Conservation (phyloP, 495 filamentous ascomycete species). For the Aspergillus sclerotiicarbonarius region DNA sequence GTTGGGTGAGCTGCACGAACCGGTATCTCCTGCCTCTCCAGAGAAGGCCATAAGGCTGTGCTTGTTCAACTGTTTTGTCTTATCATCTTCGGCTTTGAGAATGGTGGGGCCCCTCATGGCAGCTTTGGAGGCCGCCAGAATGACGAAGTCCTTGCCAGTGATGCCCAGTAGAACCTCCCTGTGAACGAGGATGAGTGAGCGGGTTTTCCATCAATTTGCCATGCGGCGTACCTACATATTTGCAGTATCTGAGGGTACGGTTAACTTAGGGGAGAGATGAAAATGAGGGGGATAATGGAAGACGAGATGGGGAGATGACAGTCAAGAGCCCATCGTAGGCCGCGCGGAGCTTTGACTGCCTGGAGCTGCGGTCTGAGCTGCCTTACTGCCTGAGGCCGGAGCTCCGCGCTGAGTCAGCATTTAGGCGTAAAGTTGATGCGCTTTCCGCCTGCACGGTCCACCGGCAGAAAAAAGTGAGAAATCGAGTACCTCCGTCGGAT, state of each 20-base stretch:
- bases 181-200: slow-evolving; percentile 22
- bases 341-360: slow-evolving; percentile 48
- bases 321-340: slow-evolving; percentile 16
- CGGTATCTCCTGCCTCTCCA: slow-evolving; percentile 94
- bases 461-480: slow-evolving; percentile 43
- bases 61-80: slow-evolving; percentile 86
- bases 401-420: slow-evolving; percentile 41
- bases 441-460: slow-evolving; percentile 32
- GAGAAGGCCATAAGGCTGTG: slow-evolving; percentile 95
- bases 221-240: slow-evolving; percentile 32
- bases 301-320: slow-evolving; percentile 22
- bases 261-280: slow-evolving; percentile 13
- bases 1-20: slow-evolving; percentile 44
- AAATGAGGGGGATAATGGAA: slow-evolving; percentile 14
- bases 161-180: slow-evolving; percentile 99
- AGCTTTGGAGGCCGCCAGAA: slow-evolving; percentile 95
- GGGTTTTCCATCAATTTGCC: slow-evolving; percentile 2
- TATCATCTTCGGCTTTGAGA: slow-evolving; percentile 95
- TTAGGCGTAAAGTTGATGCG: slow-evolving; percentile 24
- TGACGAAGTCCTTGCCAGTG: slow-evolving; percentile 97
- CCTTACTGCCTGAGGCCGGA: slow-evolving; percentile 27
- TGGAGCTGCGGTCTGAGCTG: slow-evolving; percentile 32
- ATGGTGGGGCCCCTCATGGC: slow-evolving; percentile 96
- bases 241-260: slow-evolving; percentile 14
- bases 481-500: slow-evolving; percentile 11